These are phyloP conservation scores for Termitomyces sp. DNA, from an alignment of 768 basidiomycete genomes.

Conservation along the genomic window DNA sequence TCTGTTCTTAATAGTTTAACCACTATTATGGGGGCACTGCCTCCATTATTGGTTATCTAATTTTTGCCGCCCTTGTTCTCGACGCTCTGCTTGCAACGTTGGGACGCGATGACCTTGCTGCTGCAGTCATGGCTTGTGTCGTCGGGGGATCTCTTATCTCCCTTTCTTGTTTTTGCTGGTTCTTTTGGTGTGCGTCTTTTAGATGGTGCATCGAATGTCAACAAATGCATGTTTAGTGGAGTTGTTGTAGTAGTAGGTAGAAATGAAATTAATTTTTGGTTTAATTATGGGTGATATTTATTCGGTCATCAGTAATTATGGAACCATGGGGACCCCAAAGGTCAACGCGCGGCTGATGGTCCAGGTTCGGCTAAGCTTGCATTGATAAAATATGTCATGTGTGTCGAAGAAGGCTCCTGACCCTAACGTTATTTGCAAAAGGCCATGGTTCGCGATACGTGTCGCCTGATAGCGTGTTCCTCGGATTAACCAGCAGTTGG, in stretches of 20 bases:
- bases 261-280: no score
- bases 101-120: conserved; percentile 50
- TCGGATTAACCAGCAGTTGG: neutral
- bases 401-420: neutral
- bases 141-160: conserved; percentile 44
- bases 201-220: conserved; percentile 4
- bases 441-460: neutral
- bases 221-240: conserved; percentile 6
- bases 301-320: no score
- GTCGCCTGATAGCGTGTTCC: neutral
- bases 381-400: neutral
- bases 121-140: conserved; percentile 56
- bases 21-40: conserved; percentile 54
- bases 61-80: conserved; percentile 46
- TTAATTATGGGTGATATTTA: no score
- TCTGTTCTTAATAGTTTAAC: conserved; percentile 89
- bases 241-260: neutral
- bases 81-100: conserved; percentile 57
- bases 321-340: neutral
- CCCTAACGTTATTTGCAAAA: neutral
- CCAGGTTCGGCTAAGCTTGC: neutral
- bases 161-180: conserved; percentile 11
- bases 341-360: neutral
- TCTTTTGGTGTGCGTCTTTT: conserved; percentile 3
- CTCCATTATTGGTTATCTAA: conserved; percentile 51